Conservation (phyloP, 2,329 filamentous ascomycete genomes). For the Cytospora leucostoma region DNA sequence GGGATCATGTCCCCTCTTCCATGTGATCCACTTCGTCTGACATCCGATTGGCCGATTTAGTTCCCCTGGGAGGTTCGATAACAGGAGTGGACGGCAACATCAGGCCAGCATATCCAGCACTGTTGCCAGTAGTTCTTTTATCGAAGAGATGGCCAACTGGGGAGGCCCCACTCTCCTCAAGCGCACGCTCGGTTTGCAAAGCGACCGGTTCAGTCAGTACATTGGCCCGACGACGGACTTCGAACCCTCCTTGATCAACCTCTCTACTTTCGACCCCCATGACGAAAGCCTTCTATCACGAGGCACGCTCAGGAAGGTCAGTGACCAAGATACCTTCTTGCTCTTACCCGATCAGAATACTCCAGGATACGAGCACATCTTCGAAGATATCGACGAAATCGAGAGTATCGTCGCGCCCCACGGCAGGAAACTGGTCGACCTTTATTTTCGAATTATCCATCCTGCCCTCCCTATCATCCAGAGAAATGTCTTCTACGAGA, state of each 20-base stretch:
- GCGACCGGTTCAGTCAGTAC: slow-evolving; percentile 78
- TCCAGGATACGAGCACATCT: slow-evolving; percentile 69
- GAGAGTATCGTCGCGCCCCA: slow-evolving; percentile 64
- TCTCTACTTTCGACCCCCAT: slow-evolving; percentile 77
- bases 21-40: slow-evolving; percentile 40
- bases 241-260: slow-evolving; percentile 78
- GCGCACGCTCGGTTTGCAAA: slow-evolving; percentile 73
- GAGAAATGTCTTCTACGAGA: slow-evolving; percentile 63
- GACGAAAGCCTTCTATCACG: slow-evolving; percentile 75
- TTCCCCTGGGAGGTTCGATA: slow-evolving; percentile 58
- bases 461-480: slow-evolving; percentile 61
- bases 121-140: slow-evolving; percentile 61
- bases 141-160: slow-evolving; percentile 72
- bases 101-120: slow-evolving; percentile 63
- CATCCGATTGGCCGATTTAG: slow-evolving; percentile 53
- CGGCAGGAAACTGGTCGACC: slow-evolving; percentile 62
- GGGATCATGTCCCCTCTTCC: slow-evolving; percentile 15
- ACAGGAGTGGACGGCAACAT: slow-evolving; percentile 54
- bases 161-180: slow-evolving; percentile 66
- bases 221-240: slow-evolving; percentile 83
- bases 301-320: slow-evolving; percentile 72
- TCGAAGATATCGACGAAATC: slow-evolving; percentile 65
- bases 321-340: slow-evolving; percentile 76
- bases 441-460: slow-evolving; percentile 67
- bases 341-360: slow-evolving; percentile 75